These are phyloP conservation scores for Passalora sequoiae DNA, from an alignment of 2,329 filamentous ascomycete genomes.

Conservation along the genomic window DNA sequence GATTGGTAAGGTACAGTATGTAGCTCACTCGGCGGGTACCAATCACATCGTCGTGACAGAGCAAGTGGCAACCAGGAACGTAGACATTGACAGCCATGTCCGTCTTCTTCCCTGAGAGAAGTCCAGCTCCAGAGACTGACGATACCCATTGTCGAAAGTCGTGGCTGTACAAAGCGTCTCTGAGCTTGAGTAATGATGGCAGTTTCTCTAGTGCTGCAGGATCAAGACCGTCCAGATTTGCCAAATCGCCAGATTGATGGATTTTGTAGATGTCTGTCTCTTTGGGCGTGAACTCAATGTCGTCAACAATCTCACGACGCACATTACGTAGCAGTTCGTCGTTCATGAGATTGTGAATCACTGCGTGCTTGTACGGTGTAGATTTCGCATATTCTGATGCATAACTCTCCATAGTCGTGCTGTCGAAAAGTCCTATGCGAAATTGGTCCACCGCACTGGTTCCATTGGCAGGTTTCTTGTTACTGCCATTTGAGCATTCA, in stretches of 20 bases:
- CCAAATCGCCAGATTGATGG: conserved; percentile 94
- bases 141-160: conserved; percentile 86
- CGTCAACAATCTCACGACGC: conserved; percentile 79
- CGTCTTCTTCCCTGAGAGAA: conserved; percentile 86
- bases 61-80: conserved; percentile 87
- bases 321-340: conserved; percentile 78
- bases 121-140: conserved; percentile 76
- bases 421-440: conserved; percentile 60
- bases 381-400: conserved; percentile 59
- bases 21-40: conserved; percentile 94
- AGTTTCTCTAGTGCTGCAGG: conserved; percentile 78
- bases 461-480: conserved; percentile 30
- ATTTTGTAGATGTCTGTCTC: conserved; percentile 99
- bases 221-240: conserved; percentile 91
- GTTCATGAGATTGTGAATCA: conserved; percentile 77
- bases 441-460: conserved; percentile 52
- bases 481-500: conserved; percentile 34
- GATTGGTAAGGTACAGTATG: conserved; percentile 91
- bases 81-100: conserved; percentile 99
- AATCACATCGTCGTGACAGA: conserved; percentile 98
- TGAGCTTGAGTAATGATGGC: conserved; percentile 83
- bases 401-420: conserved; percentile 54
- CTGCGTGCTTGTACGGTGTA: conserved; percentile 80
- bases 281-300: conserved; percentile 94
- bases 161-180: conserved; percentile 88